These are phyloP conservation scores for Suillus subaureus DNA, from an alignment of 768 basidiomycete species.

Conservation along the genomic window DNA sequence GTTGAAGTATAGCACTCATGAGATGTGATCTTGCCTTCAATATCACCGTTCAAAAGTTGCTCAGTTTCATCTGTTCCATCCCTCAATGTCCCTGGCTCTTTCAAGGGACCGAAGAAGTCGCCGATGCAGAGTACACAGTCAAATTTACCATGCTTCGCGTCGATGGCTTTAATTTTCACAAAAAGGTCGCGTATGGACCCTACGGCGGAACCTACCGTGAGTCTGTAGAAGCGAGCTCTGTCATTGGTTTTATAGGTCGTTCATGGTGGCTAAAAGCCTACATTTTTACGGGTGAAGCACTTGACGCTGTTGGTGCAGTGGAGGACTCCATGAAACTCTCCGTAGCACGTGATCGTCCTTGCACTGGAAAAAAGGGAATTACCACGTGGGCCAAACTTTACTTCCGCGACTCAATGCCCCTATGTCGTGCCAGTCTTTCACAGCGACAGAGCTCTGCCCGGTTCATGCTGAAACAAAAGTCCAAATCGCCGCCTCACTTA, in stretches of 20 bases:
- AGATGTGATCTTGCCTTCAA: conserved; percentile 55
- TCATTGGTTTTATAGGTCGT: conserved; percentile 11
- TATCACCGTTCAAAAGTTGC: conserved; percentile 63
- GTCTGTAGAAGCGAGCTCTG: conserved; percentile 33
- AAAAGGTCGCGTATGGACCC: conserved; percentile 79
- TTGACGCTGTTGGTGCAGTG: conserved; percentile 12
- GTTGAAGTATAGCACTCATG: not conserved
- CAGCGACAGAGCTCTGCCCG: not conserved
- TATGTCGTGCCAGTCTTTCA: not conserved
- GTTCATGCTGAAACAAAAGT: not conserved
- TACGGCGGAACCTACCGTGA: conserved; percentile 80
- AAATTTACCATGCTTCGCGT: conserved; percentile 93
- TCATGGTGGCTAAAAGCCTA: conserved; percentile 17
- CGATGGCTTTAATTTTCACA: conserved; percentile 78
- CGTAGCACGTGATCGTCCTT: conserved; percentile 11
- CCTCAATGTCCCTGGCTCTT: conserved; percentile 31
- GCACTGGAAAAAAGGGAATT: not conserved
- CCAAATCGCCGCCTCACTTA: not conserved
- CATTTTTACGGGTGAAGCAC: conserved; percentile 32
- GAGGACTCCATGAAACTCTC: conserved; percentile 27
- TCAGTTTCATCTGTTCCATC: conserved; percentile 51
- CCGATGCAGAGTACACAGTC: conserved; percentile 79
- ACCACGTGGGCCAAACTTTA: not conserved
- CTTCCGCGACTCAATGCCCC: not conserved
- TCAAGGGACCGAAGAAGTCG: conserved; percentile 80